Conservation (phyloP, 345 rosid genomes). For the Kandelia obovata region DNA sequence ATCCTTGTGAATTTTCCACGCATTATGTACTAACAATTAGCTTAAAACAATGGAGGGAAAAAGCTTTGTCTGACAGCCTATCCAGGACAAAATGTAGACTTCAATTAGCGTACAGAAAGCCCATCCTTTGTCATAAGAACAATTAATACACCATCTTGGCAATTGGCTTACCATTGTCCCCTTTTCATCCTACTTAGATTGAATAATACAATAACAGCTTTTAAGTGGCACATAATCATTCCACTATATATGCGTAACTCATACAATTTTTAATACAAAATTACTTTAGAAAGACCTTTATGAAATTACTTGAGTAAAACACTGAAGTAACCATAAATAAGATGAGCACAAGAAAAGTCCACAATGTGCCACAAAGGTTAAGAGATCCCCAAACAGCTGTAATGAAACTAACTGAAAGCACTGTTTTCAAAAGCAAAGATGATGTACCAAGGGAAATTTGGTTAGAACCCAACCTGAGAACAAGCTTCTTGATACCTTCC, state of each 20-base stretch:
- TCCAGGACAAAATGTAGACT: too few relatives aligned
- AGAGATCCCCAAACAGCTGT: neutral
- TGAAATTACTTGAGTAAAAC: neutral
- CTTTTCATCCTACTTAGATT: neutral
- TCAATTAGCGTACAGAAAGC: too few relatives aligned
- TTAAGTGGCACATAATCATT: neutral
- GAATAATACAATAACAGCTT: neutral
- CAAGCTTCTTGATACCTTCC: slow-evolving; percentile 99
- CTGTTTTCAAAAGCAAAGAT: neutral
- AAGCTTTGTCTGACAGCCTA: too few relatives aligned
- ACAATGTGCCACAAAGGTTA: neutral
- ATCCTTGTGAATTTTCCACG: neutral
- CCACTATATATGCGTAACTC: too few relatives aligned
- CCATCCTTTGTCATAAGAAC: too few relatives aligned
- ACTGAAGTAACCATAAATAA: neutral
- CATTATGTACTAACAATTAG: neutral
- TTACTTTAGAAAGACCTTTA: too few relatives aligned
- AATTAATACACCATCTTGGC: too few relatives aligned
- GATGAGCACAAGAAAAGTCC: neutral
- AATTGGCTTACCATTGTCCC: too few relatives aligned
- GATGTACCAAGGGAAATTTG: neutral
- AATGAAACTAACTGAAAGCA: neutral
- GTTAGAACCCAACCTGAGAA: slow-evolving; percentile 71
- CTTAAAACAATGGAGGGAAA: too few relatives aligned
- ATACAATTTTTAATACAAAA: too few relatives aligned